Conservation (phyloP, 768 basidiomycete species). For the Kondoa subrosea region DNA sequence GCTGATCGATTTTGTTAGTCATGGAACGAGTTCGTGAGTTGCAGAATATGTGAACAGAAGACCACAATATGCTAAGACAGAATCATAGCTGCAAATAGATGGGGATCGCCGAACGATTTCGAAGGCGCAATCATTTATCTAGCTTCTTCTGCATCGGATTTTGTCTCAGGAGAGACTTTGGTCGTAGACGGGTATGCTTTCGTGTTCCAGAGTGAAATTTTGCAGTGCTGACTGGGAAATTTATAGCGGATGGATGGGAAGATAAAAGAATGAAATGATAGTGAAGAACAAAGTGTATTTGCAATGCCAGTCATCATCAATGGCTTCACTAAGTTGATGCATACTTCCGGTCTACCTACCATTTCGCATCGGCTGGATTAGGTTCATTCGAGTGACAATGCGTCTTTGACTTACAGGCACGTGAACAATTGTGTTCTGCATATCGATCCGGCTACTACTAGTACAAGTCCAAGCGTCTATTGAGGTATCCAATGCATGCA, state of each 20-base stretch:
- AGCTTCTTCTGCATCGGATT: slow-evolving; percentile 51
- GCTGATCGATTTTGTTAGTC: too few relatives aligned
- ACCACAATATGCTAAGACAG: background rate
- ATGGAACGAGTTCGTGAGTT: slow-evolving; percentile 49
- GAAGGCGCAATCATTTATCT: slow-evolving; percentile 57
- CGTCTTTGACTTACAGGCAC: too few relatives aligned
- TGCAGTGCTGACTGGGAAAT: background rate
- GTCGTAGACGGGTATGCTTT: slow-evolving; percentile 46
- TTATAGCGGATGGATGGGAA: background rate
- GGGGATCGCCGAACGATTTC: slow-evolving; percentile 57
- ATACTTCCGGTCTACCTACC: too few relatives aligned
- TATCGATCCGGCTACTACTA: too few relatives aligned
- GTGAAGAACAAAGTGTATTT: background rate
- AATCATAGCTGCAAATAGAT: slow-evolving; percentile 41
- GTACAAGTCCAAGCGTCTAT: too few relatives aligned
- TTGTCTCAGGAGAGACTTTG: slow-evolving; percentile 54
- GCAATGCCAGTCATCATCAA: background rate
- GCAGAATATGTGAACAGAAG: background rate
- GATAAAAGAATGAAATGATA: background rate
- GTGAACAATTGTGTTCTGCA: too few relatives aligned
- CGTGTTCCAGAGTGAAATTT: background rate
- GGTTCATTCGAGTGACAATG: too few relatives aligned
- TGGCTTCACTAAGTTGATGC: too few relatives aligned
- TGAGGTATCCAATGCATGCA: too few relatives aligned
- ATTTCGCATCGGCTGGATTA: too few relatives aligned